Evolutionary conservation across 345 rosid genomes (phyloP).

Genomic region (Ceriops decandra): DNA sequence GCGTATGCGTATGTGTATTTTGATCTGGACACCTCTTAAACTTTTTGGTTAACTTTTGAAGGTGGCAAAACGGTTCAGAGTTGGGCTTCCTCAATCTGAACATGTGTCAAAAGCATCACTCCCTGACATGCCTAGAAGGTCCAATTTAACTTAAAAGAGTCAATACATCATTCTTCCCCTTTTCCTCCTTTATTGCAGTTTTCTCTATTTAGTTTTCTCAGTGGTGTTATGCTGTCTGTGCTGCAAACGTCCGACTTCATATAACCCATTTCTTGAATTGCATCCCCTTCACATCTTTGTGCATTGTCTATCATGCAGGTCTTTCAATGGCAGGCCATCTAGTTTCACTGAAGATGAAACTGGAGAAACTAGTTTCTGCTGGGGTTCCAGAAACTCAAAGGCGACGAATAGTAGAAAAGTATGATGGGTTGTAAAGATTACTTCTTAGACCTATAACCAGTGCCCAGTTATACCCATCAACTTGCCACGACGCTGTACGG

Average conservation of each 20-base stretch:
- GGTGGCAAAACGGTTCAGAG: constrained; percentile 42
- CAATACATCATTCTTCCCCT: constrained; percentile 20
- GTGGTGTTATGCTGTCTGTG: not conserved
- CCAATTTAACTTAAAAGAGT: constrained; percentile 47
- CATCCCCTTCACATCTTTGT: constrained; percentile 3
- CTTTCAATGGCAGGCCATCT: constrained; percentile 43
- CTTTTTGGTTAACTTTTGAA: constrained; percentile 28
- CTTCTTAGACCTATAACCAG: not conserved
- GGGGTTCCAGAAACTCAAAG: constrained; percentile 27
- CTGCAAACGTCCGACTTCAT: not conserved
- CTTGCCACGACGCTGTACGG: constrained; percentile 11
- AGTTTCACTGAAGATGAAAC: constrained; percentile 73
- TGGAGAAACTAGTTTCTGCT: constrained; percentile 55
- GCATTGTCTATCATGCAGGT: constrained; percentile 30
- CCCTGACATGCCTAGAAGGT: constrained; percentile 28
- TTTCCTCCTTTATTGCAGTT: not conserved
- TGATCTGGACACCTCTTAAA: constrained; percentile 5
- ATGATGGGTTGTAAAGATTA: constrained; percentile 1
- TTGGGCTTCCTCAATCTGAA: constrained; percentile 39
- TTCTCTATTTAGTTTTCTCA: not conserved
- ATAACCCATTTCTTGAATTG: not conserved
- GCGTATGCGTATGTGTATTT: not conserved
- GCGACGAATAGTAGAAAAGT: constrained; percentile 8
- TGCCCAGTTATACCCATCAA: not conserved
- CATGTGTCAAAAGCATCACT: constrained; percentile 36